phyloP scores from a whole-genome alignment of 192 early-diverging fungal genomes.

The Podila epigama region DNA sequence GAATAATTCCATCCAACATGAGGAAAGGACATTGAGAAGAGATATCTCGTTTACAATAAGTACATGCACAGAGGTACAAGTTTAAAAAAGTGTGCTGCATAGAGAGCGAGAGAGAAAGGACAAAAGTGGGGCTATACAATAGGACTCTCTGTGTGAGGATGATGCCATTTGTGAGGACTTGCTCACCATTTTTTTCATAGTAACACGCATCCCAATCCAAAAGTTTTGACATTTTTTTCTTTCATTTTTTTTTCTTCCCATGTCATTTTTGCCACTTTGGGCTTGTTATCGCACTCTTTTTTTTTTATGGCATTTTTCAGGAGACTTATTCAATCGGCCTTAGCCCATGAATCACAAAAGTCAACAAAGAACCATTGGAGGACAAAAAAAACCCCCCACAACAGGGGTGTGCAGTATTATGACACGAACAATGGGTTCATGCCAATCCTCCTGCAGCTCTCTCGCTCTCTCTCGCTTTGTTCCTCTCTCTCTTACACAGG shows the following conservation, averaged over 20 bases:
- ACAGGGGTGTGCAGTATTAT: too few relatives aligned
- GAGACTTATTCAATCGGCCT: too few relatives aligned
- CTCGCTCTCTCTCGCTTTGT: too few relatives aligned
- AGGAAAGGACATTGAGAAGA: slow-evolving; percentile 2
- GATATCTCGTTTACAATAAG: neutral
- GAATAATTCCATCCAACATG: slow-evolving; percentile 1
- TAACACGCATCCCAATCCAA: neutral
- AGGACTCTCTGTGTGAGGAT: neutral
- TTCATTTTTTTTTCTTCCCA: neutral
- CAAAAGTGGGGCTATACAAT: neutral
- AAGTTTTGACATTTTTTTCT: neutral
- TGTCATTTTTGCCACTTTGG: too few relatives aligned
- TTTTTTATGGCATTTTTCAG: too few relatives aligned
- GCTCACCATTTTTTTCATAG: too few relatives aligned
- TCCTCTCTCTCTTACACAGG: neutral
- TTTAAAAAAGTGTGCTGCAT: neutral
- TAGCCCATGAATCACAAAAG: neutral
- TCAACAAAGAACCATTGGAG: neutral
- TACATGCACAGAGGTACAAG: neutral
- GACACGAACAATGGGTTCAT: too few relatives aligned
- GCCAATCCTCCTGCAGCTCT: too few relatives aligned
- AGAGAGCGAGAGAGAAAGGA: neutral
- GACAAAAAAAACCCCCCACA: neutral
- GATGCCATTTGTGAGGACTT: neutral
- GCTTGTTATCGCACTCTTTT: too few relatives aligned